Base-by-base conservation (phyloP, 192 early-diverging fungal genomes). In the Rhizophagus prolifer region DNA sequence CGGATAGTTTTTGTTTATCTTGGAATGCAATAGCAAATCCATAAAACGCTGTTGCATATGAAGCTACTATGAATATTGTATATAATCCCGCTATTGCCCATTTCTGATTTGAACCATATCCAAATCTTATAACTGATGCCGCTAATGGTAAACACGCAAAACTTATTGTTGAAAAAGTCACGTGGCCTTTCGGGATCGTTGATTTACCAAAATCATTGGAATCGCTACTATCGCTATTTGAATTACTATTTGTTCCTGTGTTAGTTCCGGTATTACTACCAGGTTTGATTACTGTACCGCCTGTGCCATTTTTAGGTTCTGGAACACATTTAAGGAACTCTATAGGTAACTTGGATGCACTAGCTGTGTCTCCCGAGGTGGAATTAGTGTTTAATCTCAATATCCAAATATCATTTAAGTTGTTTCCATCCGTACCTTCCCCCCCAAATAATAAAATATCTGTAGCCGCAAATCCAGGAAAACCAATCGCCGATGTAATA, bases 361-460 rank as follows among this genome's bases (percentile, higher is more conserved):
- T 70, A 2, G 70, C 16, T 34, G n/a, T 9, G n/a, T 31, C 23
- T 38, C 30, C 21, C 23, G 16, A 36, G 21, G 38, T 59, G 21
- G 28, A 3, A 73, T 1, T 34, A 41, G 0, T 31, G 3, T 19
- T 14, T 31, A 73, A 36, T 23, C 71, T 14, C n/a, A 73, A 44
- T 23, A 73, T 19, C 71, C 71, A 73, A 9, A 73, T 4, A 36
- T 73, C 71, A 60, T 58, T 60, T 21, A 30, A 41, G n/a, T n/a
- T 38, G 1, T 19, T 21, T 10, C 71, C 71, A 73, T 73, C 54
- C 34, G 38, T 34, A n/a, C 34, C 19, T 34, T 73, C 71, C 16
- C 71, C 71, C 16, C 71, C 71, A 36, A 59, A 73, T 19, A 73
- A 31, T 14, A 70, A 70, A 19, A 70, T 54, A 70, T 70, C 69